Conservation (phyloP, 768 basidiomycete genomes). For the Collybia sp. region DNA sequence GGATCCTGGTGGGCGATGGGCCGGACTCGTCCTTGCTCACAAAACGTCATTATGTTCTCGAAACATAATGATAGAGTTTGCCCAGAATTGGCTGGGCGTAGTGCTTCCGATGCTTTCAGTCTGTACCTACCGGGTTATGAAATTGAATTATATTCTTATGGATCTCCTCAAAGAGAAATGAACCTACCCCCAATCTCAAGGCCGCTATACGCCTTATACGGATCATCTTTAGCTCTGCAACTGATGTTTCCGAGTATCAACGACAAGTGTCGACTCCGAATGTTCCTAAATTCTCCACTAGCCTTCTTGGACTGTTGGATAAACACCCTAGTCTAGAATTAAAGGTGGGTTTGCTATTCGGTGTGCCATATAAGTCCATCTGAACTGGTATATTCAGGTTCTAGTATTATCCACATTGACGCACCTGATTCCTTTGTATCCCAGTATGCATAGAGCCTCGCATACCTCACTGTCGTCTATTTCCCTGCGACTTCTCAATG, state of each 20-base stretch:
- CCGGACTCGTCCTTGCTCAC: conserved; percentile 70
- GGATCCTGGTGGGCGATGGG: conserved; percentile 75
- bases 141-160: conserved; percentile 17
- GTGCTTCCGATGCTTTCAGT: conserved; percentile 68
- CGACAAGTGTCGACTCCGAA: conserved; percentile 71
- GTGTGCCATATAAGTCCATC: neutral
- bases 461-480: conserved; percentile 48
- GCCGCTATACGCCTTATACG: conserved; percentile 62
- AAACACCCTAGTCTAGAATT: conserved; percentile 45
- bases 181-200: conserved; percentile 54
- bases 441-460: conserved; percentile 57
- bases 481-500: conserved; percentile 52
- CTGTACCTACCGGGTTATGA: conserved; percentile 30
- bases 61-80: conserved; percentile 59
- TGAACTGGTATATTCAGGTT: conserved; percentile 26
- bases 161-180: conserved; percentile 52
- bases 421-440: conserved; percentile 59
- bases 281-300: conserved; percentile 63
- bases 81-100: conserved; percentile 67
- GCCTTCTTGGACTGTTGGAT: conserved; percentile 53
- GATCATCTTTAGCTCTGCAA: conserved; percentile 54
- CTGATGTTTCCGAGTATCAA: conserved; percentile 73
- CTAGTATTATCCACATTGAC: conserved; percentile 44
- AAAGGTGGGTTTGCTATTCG: conserved; percentile 37
- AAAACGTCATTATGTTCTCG: conserved; percentile 58